These are phyloP conservation scores for Porogramme epimiltina DNA, from an alignment of 1,284 basidiomycete genomes.

Conservation along the genomic window DNA sequence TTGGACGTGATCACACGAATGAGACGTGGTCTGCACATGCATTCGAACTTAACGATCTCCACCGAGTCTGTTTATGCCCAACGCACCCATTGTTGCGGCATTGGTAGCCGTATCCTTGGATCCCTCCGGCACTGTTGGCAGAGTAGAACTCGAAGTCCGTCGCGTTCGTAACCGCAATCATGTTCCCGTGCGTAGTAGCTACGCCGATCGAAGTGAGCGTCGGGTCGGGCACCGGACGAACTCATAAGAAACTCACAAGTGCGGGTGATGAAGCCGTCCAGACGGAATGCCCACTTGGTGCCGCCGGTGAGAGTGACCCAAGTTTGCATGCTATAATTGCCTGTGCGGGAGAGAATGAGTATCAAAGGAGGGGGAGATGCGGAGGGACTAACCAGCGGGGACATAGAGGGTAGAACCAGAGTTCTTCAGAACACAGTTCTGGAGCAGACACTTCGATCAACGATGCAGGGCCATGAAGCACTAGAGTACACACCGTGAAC, in stretches of 20 bases:
- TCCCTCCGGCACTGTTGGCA: slow-evolving; percentile 36
- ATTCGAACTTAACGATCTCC: too few species aligned
- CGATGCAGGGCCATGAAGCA: too few species aligned
- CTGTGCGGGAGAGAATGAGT: too few species aligned
- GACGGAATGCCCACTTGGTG: slow-evolving; percentile 35
- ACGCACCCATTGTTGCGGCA: slow-evolving; percentile 35
- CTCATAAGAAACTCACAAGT: slow-evolving; percentile 17
- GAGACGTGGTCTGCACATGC: slow-evolving; percentile 31
- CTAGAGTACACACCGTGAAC: slow-evolving; percentile 24
- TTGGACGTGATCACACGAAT: slow-evolving; percentile 35
- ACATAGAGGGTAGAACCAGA: slow-evolving; percentile 33
- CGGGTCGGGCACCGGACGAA: neutral
- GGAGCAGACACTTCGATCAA: too few species aligned
- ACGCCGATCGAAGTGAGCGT: neutral
- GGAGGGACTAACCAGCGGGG: slow-evolving; percentile 22
- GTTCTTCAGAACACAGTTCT: slow-evolving; percentile 33
- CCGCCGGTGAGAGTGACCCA: slow-evolving; percentile 33
- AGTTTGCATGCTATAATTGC: slow-evolving; percentile 33
- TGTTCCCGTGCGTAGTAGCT: slow-evolving; percentile 35
- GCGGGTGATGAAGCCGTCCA: slow-evolving; percentile 36
- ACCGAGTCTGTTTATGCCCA: neutral
- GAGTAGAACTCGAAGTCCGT: slow-evolving; percentile 40
- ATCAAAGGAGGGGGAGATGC: too few species aligned
- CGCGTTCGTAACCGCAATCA: slow-evolving; percentile 36
- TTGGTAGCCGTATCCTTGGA: slow-evolving; percentile 36